Conservation (phyloP, 345 rosid species). For the Corymbia maculata region DNA sequence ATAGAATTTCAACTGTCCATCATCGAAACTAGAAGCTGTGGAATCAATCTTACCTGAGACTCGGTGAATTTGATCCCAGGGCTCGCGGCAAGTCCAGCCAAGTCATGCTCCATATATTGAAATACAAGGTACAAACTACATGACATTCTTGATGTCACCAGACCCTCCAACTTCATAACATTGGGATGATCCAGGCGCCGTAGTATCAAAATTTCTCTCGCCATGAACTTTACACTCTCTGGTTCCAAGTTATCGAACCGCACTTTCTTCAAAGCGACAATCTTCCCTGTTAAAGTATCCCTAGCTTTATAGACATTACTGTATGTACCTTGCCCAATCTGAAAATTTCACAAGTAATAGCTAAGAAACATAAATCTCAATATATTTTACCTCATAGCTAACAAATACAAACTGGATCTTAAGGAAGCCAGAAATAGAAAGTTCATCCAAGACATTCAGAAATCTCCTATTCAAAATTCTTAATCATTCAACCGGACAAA, state of each 20-base stretch:
- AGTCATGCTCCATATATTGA: conserved; percentile 75
- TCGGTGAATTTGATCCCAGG: conserved; percentile 58
- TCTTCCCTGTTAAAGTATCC: conserved; percentile 58
- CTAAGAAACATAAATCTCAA: background rate
- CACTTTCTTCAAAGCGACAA: conserved; percentile 77
- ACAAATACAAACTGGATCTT: background rate
- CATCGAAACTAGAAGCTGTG: background rate
- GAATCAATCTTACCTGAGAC: conserved; percentile 38
- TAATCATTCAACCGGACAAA: background rate
- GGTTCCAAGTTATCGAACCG: conserved; percentile 83
- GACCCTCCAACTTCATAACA: conserved; percentile 64
- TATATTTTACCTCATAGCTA: background rate
- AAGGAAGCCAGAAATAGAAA: background rate
- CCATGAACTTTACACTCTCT: conserved; percentile 83
- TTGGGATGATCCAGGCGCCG: conserved; percentile 69
- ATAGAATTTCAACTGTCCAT: background rate
- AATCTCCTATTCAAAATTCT: background rate
- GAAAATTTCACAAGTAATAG: background rate
- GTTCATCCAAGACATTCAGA: background rate
- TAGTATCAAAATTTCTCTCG: conserved; percentile 67
- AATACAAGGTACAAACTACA: conserved; percentile 75
- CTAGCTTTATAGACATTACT: conserved; percentile 91
- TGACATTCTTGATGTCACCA: conserved; percentile 80
- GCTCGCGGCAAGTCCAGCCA: conserved; percentile 81
- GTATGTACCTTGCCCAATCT: conserved; percentile 90